Evolutionary conservation across 768 basidiomycete genomes (phyloP), one percentile per base, ranked within the genome.

Genomic region (Gloeophyllum trabeum): DNA sequence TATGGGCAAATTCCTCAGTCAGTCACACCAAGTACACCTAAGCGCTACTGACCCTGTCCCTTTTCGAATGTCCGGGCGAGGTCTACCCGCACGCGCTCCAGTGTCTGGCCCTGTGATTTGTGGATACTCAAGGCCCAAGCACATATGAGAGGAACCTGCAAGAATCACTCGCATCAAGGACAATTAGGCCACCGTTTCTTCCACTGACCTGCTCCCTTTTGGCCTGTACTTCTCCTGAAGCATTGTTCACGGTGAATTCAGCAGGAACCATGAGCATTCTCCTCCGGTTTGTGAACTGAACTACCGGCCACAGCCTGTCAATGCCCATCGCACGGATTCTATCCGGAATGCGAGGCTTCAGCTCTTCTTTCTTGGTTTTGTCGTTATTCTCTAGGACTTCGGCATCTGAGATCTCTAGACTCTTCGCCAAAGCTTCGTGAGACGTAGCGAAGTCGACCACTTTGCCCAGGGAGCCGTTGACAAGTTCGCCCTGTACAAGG

Each of bases 101-200:
- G 61, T 0, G 91, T 93, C 58, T 92, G 90, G 0, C 91, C 91
- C 55, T 94, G 91, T 4, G 81, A 82, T 55, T 93, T 93, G 61
- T 92, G 88, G 25, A 92, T 79, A 38, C 80, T 82, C 55, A 92
- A 66, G 0, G 89, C 88, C 84, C 88, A 92, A 0, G 90, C 79
- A n/a, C 90, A 62, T 40, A 80, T 79, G 4, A 82, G 49, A 2
- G 76, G 74, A 6, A 79, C 49, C 72, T 76, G 26, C 23, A 32
- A 22, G 38, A 41, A 14, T 23, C 23, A 22, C 12, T 20, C 34
- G 12, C 38, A 10, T n/a, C 45, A 22, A 30, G 22, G 30, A 26
- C 42, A 25, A 32, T 44, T 35, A 28, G 7, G 32, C 35, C 12
- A 44, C 21, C 14, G 39, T 10, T 18, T 26, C 24, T 24, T 5